Conservation (phyloP, 139 green algal species). For the Dunaliella sp. region DNA sequence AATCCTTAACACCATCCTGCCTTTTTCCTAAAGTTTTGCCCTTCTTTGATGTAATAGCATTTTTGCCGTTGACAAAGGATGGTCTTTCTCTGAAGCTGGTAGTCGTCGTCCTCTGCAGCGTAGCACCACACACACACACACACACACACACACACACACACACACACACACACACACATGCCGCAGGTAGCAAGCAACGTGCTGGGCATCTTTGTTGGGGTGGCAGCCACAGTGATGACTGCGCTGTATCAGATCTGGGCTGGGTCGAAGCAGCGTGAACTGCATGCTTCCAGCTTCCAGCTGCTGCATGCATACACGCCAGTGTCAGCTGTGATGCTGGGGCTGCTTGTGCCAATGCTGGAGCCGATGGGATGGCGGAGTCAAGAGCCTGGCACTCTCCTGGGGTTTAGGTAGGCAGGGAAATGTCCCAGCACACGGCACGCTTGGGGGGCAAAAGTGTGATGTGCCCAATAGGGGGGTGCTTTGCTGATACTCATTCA, state of each 20-base stretch:
- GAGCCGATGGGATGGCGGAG: conserved; percentile 67
- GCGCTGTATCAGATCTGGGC: conserved; percentile 88
- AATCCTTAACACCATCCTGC: too few species aligned
- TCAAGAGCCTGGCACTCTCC: background rate
- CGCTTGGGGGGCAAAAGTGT: too few species aligned
- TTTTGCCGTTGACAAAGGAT: too few species aligned
- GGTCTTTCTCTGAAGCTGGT: too few species aligned
- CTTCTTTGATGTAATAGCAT: too few species aligned
- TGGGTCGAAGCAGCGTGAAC: conserved; percentile 83
- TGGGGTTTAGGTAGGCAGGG: background rate
- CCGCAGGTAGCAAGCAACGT: conserved; percentile 36
- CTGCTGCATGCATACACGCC: conserved; percentile 83
- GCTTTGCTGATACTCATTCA: too few species aligned
- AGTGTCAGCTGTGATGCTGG: conserved; percentile 54
- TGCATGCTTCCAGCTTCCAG: conserved; percentile 71
- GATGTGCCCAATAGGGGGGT: too few species aligned
- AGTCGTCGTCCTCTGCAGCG: too few species aligned
- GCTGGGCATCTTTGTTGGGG: conserved; percentile 60
- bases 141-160: too few species aligned
- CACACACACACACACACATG: too few species aligned
- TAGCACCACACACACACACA: too few species aligned
- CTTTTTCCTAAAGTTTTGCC: too few species aligned
- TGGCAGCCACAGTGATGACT: conserved; percentile 66
- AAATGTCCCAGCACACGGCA: background rate
- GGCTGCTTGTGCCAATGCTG: conserved; percentile 63